Evolutionary conservation across 768 basidiomycete genomes (phyloP).

Genomic region (Hemileccinum impolitum): DNA sequence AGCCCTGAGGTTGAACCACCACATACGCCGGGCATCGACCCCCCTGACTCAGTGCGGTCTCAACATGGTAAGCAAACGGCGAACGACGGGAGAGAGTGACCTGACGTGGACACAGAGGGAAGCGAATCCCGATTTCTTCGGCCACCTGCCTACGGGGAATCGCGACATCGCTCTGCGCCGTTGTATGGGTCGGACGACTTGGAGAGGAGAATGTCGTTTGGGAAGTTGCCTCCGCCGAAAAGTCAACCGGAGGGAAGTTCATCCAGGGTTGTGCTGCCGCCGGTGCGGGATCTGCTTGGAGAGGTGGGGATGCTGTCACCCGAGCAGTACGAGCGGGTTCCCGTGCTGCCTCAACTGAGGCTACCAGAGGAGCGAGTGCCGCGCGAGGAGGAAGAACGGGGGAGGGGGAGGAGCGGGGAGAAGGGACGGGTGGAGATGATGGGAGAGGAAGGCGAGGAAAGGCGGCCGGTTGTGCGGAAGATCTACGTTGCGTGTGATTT

Average conservation of each 20-base stretch:
- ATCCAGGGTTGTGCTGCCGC: conserved; percentile 26
- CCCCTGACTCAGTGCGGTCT: conserved; percentile 6
- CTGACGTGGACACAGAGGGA: conserved; percentile 16
- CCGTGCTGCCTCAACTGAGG: conserved; percentile 28
- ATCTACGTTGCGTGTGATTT: conserved; percentile 67
- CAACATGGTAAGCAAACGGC: conserved; percentile 19
- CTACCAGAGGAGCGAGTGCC: conserved; percentile 20
- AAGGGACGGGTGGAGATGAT: conserved; percentile 14
- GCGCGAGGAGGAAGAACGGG: conserved; percentile 15
- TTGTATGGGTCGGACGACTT: conserved; percentile 25
- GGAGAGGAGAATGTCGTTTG: conserved; percentile 23
- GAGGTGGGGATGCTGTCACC: conserved; percentile 19
- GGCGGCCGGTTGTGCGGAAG: conserved; percentile 22
- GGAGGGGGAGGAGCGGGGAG: conserved; percentile 13
- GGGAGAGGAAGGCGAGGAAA: conserved; percentile 19
- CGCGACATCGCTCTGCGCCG: conserved; percentile 25
- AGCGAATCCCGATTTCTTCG: conserved; percentile 18
- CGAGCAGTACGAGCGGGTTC: conserved; percentile 19
- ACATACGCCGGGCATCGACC: conserved; percentile 14
- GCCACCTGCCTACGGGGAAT: conserved; percentile 16
- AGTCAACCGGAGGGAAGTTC: conserved; percentile 14
- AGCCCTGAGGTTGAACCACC: conserved; percentile 11
- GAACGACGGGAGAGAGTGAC: neutral
- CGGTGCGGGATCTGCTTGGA: conserved; percentile 25
- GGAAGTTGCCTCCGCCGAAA: conserved; percentile 9